Conservation (phyloP, 148 eudicot genomes). For the Rhododendron vialii region DNA sequence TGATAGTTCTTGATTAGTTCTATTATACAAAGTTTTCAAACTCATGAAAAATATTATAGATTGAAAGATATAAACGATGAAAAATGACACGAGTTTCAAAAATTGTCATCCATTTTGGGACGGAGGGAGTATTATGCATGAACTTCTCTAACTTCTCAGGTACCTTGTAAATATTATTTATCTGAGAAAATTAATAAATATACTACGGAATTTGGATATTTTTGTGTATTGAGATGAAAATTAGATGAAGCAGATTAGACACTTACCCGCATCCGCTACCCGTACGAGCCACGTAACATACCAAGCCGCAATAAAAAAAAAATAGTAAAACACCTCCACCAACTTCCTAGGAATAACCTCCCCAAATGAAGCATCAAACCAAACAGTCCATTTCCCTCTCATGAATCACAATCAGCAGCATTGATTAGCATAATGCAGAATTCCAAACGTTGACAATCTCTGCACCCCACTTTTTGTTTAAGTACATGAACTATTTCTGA, state of each 20-base stretch:
- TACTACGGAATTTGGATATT: neutral
- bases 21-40: too few species aligned
- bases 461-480: neutral
- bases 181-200: neutral
- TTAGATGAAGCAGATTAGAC: neutral
- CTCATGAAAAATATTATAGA: too few species aligned
- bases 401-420: neutral
- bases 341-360: neutral
- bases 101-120: too few species aligned
- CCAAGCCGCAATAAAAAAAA: neutral
- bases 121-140: too few species aligned
- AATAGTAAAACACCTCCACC: neutral
- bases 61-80: too few species aligned
- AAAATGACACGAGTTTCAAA: too few species aligned
- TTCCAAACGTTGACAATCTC: neutral
- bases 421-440: neutral
- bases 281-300: neutral
- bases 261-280: neutral
- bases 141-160: too few species aligned
- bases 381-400: neutral
- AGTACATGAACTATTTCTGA: neutral
- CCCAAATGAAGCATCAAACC: neutral
- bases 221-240: neutral
- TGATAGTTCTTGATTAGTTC: too few species aligned
- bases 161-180: too few species aligned